A percentile compares a stretch with the other conserved stretches of the same genome.
Conservation (phyloP, 208 protist genomes). For the Leishmania martiniquensis region DNA sequence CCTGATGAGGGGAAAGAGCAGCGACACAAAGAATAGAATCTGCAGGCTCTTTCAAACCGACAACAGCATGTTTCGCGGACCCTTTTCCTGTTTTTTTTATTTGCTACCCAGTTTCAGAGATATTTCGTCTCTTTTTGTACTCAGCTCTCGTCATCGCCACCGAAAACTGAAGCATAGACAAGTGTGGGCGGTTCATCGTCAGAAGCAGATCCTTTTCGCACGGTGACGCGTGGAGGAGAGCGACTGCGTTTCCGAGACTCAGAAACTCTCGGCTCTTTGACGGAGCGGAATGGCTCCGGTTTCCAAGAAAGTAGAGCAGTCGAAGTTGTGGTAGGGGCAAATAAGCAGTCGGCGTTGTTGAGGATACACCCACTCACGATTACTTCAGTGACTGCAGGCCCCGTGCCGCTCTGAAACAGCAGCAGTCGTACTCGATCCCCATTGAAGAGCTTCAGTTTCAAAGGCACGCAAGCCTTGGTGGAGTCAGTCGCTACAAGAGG, state of each 20-base stretch:
- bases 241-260: conserved; percentile 17
- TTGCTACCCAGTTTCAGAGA: conserved; percentile 1
- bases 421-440: conserved; percentile 15
- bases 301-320: conserved; percentile 22
- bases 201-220: neutral
- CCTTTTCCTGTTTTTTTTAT: neutral
- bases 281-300: conserved; percentile 10
- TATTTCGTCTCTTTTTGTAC: neutral
- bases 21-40: neutral
- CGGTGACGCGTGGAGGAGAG: neutral
- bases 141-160: conserved; percentile 74
- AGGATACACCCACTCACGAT: conserved; percentile 19
- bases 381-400: conserved; percentile 12
- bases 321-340: neutral
- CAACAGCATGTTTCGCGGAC: neutral
- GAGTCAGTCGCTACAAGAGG: conserved; percentile 21
- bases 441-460: conserved; percentile 12
- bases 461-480: neutral
- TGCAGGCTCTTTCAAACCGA: neutral
- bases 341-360: conserved; percentile 5
- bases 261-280: neutral
- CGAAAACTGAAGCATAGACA: conserved; percentile 51
- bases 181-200: conserved; percentile 47
- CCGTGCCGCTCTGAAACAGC: conserved; percentile 10
- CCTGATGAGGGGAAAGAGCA: neutral